Conservation (phyloP, 306 rosid species). For the Pyrus betulifolia region DNA sequence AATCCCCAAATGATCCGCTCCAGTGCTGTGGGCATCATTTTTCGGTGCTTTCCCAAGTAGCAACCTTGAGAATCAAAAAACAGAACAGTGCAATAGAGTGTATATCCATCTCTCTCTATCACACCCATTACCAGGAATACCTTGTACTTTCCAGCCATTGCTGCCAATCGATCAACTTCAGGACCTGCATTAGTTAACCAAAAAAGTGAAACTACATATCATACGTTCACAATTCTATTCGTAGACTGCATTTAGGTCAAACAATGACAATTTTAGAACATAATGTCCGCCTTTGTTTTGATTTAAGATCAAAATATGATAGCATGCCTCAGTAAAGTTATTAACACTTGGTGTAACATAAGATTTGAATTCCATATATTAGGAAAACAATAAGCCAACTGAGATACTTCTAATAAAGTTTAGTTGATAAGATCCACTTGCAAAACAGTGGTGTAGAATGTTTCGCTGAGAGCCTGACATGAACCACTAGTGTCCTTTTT, state of each 20-base stretch:
- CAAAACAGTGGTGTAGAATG: not conserved
- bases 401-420: not conserved
- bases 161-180: slow-evolving; percentile 84
- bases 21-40: slow-evolving; percentile 78
- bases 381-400: not conserved
- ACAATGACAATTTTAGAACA: not conserved
- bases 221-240: not conserved
- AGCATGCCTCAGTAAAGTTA: not conserved
- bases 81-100: slow-evolving; percentile 74
- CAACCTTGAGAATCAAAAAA: slow-evolving; percentile 85
- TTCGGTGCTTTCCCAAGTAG: slow-evolving; percentile 90
- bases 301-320: not conserved
- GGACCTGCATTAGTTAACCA: slow-evolving; percentile 46
- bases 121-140: slow-evolving; percentile 84
- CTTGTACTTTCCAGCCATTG: slow-evolving; percentile 88
- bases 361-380: not conserved
- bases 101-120: slow-evolving; percentile 91
- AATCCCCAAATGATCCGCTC: slow-evolving; percentile 91
- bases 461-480: not conserved
- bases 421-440: not conserved
- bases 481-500: not conserved
- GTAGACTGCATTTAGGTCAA: not conserved
- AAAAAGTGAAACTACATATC: not conserved
- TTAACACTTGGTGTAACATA: not conserved
- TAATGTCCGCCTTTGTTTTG: not conserved